Evolutionary conservation across 2,329 filamentous ascomycete species (phyloP).

Genomic region (Tolypocladium ovalisporum): DNA sequence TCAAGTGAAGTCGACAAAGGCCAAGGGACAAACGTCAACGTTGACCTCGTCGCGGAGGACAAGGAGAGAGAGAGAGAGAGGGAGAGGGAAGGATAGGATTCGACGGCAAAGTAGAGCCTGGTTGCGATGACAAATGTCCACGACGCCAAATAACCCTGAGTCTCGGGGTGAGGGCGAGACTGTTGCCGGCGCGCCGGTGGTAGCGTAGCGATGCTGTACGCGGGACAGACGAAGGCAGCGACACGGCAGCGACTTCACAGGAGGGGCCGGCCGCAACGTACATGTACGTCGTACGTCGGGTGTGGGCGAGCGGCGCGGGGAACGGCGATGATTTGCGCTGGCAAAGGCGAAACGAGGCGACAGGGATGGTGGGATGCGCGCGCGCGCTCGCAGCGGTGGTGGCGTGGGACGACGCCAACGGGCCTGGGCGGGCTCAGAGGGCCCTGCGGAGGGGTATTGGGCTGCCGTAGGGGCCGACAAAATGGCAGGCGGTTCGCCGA

Average conservation of each 20-base stretch:
- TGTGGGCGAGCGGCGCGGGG: not conserved
- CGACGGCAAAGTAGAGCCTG: not conserved
- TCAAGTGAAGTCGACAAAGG: not conserved
- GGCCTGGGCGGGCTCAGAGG: not conserved
- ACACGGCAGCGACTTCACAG: not conserved
- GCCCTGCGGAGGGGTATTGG: not conserved
- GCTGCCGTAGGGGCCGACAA: not conserved
- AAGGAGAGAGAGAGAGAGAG: too few relatives aligned
- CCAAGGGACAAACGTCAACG: not conserved
- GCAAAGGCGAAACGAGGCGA: slow-evolving; percentile 9
- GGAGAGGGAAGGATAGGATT: too few relatives aligned
- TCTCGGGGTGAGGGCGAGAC: not conserved
- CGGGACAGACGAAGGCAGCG: not conserved
- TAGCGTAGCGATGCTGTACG: not conserved
- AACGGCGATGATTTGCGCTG: slow-evolving; percentile 1
- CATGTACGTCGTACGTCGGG: not conserved
- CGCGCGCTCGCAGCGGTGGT: not conserved
- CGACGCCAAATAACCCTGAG: too few relatives aligned
- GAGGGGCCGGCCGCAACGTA: too few relatives aligned
- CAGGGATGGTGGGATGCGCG: slow-evolving; percentile 2
- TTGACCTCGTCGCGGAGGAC: not conserved
- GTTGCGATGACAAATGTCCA: not conserved
- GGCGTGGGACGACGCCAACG: not conserved
- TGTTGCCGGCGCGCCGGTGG: not conserved
- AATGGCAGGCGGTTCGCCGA: not conserved